phyloP scores from a whole-genome alignment of 495 filamentous ascomycete species.

The Podospora pseudoanserina region DNA sequence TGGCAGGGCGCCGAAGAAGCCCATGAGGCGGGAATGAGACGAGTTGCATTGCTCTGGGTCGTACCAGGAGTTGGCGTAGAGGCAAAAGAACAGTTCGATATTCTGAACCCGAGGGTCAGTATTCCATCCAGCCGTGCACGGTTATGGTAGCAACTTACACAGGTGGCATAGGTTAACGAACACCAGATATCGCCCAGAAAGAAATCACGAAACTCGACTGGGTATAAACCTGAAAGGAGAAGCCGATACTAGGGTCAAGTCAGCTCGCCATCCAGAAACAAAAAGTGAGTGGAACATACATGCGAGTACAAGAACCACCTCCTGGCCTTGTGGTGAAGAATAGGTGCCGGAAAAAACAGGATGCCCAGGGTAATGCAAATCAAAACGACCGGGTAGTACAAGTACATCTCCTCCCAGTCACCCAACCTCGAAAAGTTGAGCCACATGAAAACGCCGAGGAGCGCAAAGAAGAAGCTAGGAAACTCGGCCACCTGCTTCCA shows the following conservation, averaged over 20 bases:
- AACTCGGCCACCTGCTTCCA: conserved; percentile 88
- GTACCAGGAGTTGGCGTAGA: conserved; percentile 74
- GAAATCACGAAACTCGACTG: conserved; percentile 95
- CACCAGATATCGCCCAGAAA: conserved; percentile 98
- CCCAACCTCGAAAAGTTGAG: conserved; percentile 73
- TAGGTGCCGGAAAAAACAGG: conserved; percentile 69
- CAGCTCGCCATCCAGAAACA: background rate
- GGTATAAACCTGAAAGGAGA: conserved; percentile 78
- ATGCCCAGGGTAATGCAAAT: conserved; percentile 61
- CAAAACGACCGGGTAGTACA: conserved; percentile 86
- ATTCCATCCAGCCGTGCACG: background rate
- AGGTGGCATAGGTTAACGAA: conserved; percentile 83
- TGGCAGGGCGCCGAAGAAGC: conserved; percentile 81
- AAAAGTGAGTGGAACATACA: conserved; percentile 47
- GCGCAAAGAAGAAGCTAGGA: conserved; percentile 69
- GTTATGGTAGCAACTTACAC: conserved; percentile 54
- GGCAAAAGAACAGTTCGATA: conserved; percentile 88
- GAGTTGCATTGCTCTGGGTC: conserved; percentile 78
- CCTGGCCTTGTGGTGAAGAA: conserved; percentile 72
- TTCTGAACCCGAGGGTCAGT: conserved; percentile 52
- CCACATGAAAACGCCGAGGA: conserved; percentile 80
- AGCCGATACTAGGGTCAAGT: conserved; percentile 69
- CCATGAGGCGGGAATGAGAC: conserved; percentile 73
- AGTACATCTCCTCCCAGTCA: conserved; percentile 59
- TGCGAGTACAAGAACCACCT: conserved; percentile 81